These are phyloP conservation scores for Tolypocladium ophioglossoides DNA, from an alignment of 2,329 filamentous ascomycete genomes.

Conservation along the genomic window DNA sequence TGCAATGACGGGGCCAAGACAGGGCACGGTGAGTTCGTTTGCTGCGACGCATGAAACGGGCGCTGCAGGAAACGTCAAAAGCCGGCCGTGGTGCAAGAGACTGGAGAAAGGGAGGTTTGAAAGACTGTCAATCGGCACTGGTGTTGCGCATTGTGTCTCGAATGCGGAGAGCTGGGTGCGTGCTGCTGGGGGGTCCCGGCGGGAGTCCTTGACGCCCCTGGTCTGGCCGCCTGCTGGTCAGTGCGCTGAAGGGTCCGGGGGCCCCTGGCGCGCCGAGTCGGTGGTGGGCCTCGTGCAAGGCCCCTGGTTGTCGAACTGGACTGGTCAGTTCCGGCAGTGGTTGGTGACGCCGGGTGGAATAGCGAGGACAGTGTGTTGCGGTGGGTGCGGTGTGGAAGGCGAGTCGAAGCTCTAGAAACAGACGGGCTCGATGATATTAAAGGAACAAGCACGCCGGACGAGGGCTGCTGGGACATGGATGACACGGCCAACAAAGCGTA, in stretches of 20 bases:
- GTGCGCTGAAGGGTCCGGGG: background rate
- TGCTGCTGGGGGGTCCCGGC: conserved; percentile 12
- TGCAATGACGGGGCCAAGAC: no score
- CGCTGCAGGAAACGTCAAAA: background rate
- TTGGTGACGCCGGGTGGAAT: background rate
- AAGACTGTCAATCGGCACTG: no score
- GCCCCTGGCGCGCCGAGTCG: background rate
- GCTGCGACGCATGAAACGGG: conserved; percentile 1
- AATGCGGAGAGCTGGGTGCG: conserved; percentile 15
- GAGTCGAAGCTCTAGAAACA: background rate
- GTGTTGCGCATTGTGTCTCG: conserved; percentile 22
- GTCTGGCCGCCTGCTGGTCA: background rate
- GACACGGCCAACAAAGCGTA: no score
- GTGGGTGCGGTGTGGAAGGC: background rate
- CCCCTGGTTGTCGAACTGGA: background rate
- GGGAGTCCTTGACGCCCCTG: no score
- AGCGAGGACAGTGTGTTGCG: background rate
- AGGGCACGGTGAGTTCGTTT: background rate
- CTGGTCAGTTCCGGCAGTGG: background rate
- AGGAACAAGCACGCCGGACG: background rate
- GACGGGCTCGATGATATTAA: background rate
- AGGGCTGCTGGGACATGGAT: background rate
- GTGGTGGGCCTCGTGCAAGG: background rate
- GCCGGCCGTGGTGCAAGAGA: background rate
- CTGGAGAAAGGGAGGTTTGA: conserved; percentile 8